Evolutionary conservation across 2,329 filamentous ascomycete species (phyloP).

Genomic region (Aureobasidium sp.): DNA sequence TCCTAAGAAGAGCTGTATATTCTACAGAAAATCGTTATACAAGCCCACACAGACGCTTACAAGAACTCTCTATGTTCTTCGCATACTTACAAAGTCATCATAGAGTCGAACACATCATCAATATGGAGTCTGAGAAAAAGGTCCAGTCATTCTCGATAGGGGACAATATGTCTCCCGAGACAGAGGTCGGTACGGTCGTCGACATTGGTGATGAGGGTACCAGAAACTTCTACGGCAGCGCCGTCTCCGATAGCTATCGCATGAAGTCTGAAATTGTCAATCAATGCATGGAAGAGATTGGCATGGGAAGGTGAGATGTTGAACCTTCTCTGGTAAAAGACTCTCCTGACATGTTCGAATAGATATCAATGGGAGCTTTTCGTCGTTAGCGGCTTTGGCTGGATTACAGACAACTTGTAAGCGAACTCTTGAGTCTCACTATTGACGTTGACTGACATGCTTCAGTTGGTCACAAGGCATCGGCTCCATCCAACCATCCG

Average conservation of each 20-base stretch:
- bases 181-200: not conserved
- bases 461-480: not conserved
- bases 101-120: not conserved
- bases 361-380: conserved; percentile 82
- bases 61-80: not conserved
- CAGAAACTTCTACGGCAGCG: not conserved
- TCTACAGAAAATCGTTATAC: no score
- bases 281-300: conserved; percentile 77
- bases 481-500: not conserved
- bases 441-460: not conserved
- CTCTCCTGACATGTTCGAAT: not conserved
- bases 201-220: not conserved
- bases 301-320: conserved; percentile 58
- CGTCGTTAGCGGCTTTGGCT: conserved; percentile 72
- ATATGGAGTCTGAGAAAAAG: not conserved
- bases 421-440: conserved; percentile 30
- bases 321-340: no score
- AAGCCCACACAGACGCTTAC: no score
- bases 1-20: no score
- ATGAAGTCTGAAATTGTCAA: conserved; percentile 57
- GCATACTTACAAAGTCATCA: not conserved
- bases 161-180: not conserved
- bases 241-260: not conserved
- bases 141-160: not conserved
- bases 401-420: conserved; percentile 69